Evolutionary conservation across 164 flowering plant species (phyloP), one percentile per base, ranked within the genome.

Genomic region (Cinnamomum micranthum): DNA sequence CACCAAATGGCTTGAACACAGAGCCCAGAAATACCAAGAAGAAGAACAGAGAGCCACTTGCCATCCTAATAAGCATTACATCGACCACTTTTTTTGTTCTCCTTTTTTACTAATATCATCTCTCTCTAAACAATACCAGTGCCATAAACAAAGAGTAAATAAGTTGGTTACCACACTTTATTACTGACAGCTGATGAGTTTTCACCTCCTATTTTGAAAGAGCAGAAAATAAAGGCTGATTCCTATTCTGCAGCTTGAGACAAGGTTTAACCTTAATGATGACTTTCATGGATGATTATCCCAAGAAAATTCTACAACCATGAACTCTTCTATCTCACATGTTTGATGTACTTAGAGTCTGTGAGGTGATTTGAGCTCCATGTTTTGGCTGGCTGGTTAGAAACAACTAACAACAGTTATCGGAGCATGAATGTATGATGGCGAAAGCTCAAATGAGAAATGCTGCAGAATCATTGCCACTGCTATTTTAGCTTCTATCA

Each of bases 341-440:
- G 17, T 35, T 17, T 69, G 52, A 47, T 47, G n/a, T 50, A 50
- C 25, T 73, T 25, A 58, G 25, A 68, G 13, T 74, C 41, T 68
- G 33, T 23, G 66, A 23, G 68, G 27, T 74, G 25, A 74, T 19
- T 50, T 33, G 68, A 23, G 73, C 77, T 47, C 77, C 77, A 22
- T 71, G 25, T 24, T 71, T 70, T 9, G 78, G 78, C 27, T 71
- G 78, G 6, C 27, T 25, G 22, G 71, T 24, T n/a, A n/a, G n/a
- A n/a, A n/a, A n/a, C n/a, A n/a, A n/a, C n/a, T 76, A 0, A 70
- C 19, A 13, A 65, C 64, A 6, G 33, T 15, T 6, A n/a, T 24
- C 0, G 78, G 78, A n/a, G 74, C 70, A 55, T 76, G 78, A 64
- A 69, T 27, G 52, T 76, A 76, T 10, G 70, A 71, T 9, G 74